phyloP scores from a whole-genome alignment of 345 rosid species.

The Pelargonium nanum region DNA sequence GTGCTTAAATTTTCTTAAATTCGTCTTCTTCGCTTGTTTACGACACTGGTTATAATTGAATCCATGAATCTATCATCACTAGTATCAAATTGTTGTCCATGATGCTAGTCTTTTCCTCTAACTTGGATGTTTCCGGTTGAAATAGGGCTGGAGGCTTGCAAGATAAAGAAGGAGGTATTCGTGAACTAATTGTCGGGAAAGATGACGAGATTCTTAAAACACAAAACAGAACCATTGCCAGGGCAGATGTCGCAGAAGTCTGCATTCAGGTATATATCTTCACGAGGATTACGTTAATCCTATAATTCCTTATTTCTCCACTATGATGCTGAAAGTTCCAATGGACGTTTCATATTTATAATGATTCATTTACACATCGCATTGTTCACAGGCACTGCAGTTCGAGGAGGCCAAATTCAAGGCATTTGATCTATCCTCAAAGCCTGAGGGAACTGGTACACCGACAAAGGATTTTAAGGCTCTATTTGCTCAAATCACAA shows the following conservation, averaged over 20 bases:
- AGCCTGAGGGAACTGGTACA: constrained; percentile 73
- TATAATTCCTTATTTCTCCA: neutral
- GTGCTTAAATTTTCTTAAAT: too few species aligned
- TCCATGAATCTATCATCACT: too few species aligned
- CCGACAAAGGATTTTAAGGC: constrained; percentile 85
- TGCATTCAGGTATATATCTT: constrained; percentile 51
- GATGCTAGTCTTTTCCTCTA: too few species aligned
- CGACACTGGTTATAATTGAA: too few species aligned
- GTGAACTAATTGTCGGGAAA: constrained; percentile 75
- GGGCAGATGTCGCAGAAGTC: constrained; percentile 86
- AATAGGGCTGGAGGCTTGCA: constrained; percentile 91
- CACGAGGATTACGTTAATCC: neutral
- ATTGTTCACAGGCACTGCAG: constrained; percentile 51
- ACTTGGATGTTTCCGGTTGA: constrained; percentile 12
- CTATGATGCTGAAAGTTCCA: too few species aligned
- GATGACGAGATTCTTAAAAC: constrained; percentile 91
- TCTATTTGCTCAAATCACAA: constrained; percentile 53
- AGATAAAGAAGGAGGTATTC: constrained; percentile 77
- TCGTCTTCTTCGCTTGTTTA: too few species aligned
- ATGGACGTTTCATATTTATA: too few species aligned
- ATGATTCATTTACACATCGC: neutral
- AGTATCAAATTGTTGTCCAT: too few species aligned
- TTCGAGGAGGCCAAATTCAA: constrained; percentile 65
- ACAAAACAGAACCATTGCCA: constrained; percentile 56
- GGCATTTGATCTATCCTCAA: constrained; percentile 89